Evolutionary conservation across 257 asterid genomes (phyloP).

Genomic region (Solanum rostratum): DNA sequence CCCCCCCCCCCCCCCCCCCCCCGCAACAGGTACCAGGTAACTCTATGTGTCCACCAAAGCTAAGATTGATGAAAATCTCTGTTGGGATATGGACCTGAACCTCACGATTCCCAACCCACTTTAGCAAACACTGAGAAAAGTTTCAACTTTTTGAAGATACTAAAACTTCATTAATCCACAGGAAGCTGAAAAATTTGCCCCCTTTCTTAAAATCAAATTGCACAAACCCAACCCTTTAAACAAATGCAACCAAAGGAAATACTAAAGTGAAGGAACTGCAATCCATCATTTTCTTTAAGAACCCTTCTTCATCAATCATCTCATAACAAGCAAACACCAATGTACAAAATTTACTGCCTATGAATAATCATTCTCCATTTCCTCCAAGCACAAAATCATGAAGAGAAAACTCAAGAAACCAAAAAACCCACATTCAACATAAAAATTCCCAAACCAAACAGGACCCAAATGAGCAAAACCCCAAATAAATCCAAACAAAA

Average conservation of each 20-base stretch:
- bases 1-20: not conserved
- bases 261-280: not conserved
- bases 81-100: not conserved
- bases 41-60: not conserved
- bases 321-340: not conserved
- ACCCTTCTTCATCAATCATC: not conserved
- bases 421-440: not conserved
- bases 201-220: not conserved
- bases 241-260: not conserved
- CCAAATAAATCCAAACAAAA: constrained; percentile 15
- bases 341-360: not conserved
- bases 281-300: not conserved
- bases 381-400: not conserved
- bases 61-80: not conserved
- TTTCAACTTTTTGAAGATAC: not conserved
- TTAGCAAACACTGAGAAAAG: not conserved
- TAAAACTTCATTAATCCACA: not conserved
- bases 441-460: not conserved
- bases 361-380: not conserved
- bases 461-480: not conserved
- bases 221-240: not conserved
- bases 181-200: not conserved
- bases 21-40: not conserved
- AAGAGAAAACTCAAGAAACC: not conserved
- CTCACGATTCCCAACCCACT: not conserved